Conservation (phyloP, 441 rosid species). For the Gossypium schwendimanii region DNA sequence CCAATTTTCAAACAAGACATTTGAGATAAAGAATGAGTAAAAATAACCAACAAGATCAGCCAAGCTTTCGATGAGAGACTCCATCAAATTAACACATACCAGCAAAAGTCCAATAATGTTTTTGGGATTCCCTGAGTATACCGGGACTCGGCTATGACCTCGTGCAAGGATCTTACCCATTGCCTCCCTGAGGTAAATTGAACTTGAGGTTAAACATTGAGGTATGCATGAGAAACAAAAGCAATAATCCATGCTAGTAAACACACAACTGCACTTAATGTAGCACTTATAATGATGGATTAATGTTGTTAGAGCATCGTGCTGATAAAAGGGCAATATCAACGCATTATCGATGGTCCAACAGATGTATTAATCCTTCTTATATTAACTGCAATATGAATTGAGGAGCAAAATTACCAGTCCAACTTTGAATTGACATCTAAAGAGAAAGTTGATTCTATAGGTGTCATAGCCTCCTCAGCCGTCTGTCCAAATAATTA, state of each 20-base stretch:
- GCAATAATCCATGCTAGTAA: no score
- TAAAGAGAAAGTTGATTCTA: constrained; percentile 85
- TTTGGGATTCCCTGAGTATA: constrained; percentile 75
- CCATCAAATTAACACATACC: constrained; percentile 35
- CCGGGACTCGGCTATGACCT: constrained; percentile 96
- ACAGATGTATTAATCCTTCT: not conserved
- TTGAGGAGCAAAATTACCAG: constrained; percentile 44
- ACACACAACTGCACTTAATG: no score
- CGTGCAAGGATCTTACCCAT: constrained; percentile 93
- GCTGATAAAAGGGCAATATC: no score
- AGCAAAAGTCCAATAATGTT: constrained; percentile 86
- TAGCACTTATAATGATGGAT: no score
- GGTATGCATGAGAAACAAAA: no score
- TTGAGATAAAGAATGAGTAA: not conserved
- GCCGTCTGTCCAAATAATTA: constrained; percentile 57
- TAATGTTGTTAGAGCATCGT: no score
- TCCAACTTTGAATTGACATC: constrained; percentile 93
- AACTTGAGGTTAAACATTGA: no score
- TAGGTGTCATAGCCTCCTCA: constrained; percentile 98
- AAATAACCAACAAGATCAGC: constrained; percentile 7
- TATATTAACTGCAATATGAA: not conserved
- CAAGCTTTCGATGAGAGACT: not conserved
- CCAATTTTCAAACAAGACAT: not conserved
- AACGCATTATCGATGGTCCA: no score
- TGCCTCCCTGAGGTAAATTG: constrained; percentile 64